Evolutionary conservation across 2,329 filamentous ascomycete genomes (phyloP).

Genomic region (Penicillium brevicompactum): DNA sequence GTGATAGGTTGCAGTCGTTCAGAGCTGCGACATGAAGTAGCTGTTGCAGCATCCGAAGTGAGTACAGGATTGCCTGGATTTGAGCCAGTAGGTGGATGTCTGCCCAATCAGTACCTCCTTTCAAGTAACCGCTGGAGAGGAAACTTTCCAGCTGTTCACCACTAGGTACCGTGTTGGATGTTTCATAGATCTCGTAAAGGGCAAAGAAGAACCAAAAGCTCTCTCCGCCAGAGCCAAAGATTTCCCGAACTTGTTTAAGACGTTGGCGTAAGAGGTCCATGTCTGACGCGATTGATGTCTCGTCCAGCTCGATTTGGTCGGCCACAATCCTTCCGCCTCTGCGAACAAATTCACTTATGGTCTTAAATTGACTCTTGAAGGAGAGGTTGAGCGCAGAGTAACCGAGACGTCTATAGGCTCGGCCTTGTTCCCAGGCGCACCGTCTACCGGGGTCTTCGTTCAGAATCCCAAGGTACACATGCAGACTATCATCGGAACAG

Average conservation of each 20-base stretch:
- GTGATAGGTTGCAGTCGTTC: conserved; percentile 9
- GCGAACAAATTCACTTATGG: conserved; percentile 39
- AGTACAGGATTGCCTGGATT: conserved; percentile 63
- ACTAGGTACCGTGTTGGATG: conserved; percentile 17
- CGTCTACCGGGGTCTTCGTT: conserved; percentile 58
- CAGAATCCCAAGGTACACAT: conserved; percentile 67
- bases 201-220: conserved; percentile 40
- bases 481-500: conserved; percentile 25
- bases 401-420: conserved; percentile 53
- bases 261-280: conserved; percentile 23
- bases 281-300: conserved; percentile 19
- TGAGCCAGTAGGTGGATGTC: conserved; percentile 64
- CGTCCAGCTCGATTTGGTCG: conserved; percentile 28
- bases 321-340: conserved; percentile 38
- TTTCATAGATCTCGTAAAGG: conserved; percentile 33
- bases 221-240: conserved; percentile 14
- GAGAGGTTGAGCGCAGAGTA: conserved; percentile 56
- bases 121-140: conserved; percentile 31
- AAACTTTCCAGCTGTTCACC: conserved; percentile 29
- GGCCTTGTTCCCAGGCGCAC: conserved; percentile 61
- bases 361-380: conserved; percentile 20
- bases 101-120: conserved; percentile 55
- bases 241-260: conserved; percentile 22
- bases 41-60: conserved; percentile 62
- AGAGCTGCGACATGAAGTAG: conserved; percentile 42